Base-by-base conservation (phyloP, 495 filamentous ascomycete genomes). In the Aspergillus biplanus region DNA sequence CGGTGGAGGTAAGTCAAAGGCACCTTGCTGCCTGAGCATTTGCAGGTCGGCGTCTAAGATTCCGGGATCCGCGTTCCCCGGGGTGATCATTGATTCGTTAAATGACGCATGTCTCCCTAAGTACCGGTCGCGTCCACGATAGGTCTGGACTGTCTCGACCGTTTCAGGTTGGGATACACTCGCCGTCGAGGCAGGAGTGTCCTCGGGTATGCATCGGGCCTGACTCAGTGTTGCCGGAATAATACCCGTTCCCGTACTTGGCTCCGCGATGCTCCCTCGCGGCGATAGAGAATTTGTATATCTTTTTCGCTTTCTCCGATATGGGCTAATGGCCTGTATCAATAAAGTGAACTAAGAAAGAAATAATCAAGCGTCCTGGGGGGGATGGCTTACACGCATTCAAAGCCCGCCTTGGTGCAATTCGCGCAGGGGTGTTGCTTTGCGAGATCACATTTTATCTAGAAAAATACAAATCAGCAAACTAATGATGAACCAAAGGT, bases 361-460 rank as follows among this genome's bases (percentile, higher is more conserved):
- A 44, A 44, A 44, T 44, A 6, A 11, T n/a, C n/a, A n/a, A 9
- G 4, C 3, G 4, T 2, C 21, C 2, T 27, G 21, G 21, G 21
- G 21, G 21, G 4, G 7, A 4, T 44, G 39, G 11, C 39, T 44
- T 44, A 49, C 56, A 35, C 13, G 56, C 56, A 49, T 49, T 59
- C 16, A n/a, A 32, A 12, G 5, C 18, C 13, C 11, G 6, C 27
- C 49, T 49, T 49, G 6, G 13, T n/a, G 9, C 56, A 59, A 32
- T 49, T 59, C 18, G 56, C 46, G 31, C 56, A 58, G 34, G 56
- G 42, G 12, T 12, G 32, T n/a, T 58, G n/a, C 7, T 33, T 11
- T 2, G 27, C 42, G 12, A 59, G 18, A n/a, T 59, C 16, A n/a
- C 56, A 59, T 34, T 59, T 59, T 0, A 59, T 5, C 56, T 58